These are phyloP conservation scores for Candida arabinofermentans DNA, from an alignment of 805 yeast genomes.

Conservation along the genomic window DNA sequence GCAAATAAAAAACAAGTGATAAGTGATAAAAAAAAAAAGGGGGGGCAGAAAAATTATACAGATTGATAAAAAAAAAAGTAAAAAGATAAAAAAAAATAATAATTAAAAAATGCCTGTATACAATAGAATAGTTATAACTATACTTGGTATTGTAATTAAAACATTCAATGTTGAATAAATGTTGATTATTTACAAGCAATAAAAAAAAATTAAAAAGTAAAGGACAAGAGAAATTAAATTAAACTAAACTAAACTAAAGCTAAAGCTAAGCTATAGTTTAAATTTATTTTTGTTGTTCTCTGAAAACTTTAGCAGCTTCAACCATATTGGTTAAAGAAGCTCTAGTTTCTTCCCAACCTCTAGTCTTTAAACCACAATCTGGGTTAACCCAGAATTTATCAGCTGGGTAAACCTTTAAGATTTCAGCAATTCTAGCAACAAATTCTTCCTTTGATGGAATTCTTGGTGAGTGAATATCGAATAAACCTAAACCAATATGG, in stretches of 20 bases:
- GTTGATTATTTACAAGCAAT: conserved; percentile 12
- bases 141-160: conserved; percentile 10
- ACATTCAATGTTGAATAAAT: conserved; percentile 38
- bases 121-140: conserved; percentile 11
- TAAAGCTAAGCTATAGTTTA: too few relatives aligned
- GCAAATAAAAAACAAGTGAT: conserved; percentile 11
- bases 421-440: conserved; percentile 87
- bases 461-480: conserved; percentile 99
- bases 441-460: conserved; percentile 97
- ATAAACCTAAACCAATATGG: conserved; percentile 99
- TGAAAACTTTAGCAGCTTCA: conserved; percentile 96
- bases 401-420: conserved; percentile 95
- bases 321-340: conserved; percentile 98
- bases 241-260: background rate
- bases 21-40: conserved; percentile 6
- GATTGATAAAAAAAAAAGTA: conserved; percentile 2
- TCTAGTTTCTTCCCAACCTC: conserved; percentile 98
- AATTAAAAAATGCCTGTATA: conserved; percentile 6
- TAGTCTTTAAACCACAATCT: conserved; percentile 99
- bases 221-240: background rate
- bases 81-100: conserved; percentile 7
- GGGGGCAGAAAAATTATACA: conserved; percentile 10
- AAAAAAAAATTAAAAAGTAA: background rate
- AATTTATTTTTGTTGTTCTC: conserved; percentile 37
- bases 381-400: conserved; percentile 99